These are phyloP conservation scores for Trichophyton benhamiae DNA, from an alignment of 2,329 filamentous ascomycete genomes.

Conservation along the genomic window DNA sequence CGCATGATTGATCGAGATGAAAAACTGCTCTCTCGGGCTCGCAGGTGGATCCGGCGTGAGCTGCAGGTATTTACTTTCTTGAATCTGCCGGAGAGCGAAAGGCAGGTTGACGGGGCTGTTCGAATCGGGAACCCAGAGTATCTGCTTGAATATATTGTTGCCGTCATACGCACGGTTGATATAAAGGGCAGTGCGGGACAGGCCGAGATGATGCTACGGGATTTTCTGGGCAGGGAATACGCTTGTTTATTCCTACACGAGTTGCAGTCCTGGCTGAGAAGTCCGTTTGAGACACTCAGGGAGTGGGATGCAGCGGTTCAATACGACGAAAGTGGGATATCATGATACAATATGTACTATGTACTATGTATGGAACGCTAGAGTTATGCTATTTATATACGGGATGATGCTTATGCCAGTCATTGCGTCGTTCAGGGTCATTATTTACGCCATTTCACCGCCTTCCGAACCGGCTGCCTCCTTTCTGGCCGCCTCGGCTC, in stretches of 20 bases:
- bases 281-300: constrained; percentile 57
- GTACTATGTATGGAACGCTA: neutral
- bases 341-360: neutral
- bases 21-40: constrained; percentile 60
- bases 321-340: constrained; percentile 36
- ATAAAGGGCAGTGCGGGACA: constrained; percentile 65
- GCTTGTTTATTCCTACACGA: constrained; percentile 73
- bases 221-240: constrained; percentile 64
- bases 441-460: constrained; percentile 16
- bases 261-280: constrained; percentile 67
- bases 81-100: constrained; percentile 5
- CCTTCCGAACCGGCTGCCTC: constrained; percentile 27
- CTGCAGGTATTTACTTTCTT: constrained; percentile 65
- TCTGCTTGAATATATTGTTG: constrained; percentile 72
- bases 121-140: constrained; percentile 61
- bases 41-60: constrained; percentile 72
- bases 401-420: neutral
- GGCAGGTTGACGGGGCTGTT: neutral
- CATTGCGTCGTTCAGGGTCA: neutral
- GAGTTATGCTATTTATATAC: neutral
- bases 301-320: constrained; percentile 75
- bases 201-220: constrained; percentile 64
- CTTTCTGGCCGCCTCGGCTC: constrained; percentile 25
- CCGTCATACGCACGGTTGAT: constrained; percentile 71
- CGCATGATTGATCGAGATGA: constrained; percentile 50